Conservation (phyloP, 257 asterid species). For the Przewalskia tangutica region DNA sequence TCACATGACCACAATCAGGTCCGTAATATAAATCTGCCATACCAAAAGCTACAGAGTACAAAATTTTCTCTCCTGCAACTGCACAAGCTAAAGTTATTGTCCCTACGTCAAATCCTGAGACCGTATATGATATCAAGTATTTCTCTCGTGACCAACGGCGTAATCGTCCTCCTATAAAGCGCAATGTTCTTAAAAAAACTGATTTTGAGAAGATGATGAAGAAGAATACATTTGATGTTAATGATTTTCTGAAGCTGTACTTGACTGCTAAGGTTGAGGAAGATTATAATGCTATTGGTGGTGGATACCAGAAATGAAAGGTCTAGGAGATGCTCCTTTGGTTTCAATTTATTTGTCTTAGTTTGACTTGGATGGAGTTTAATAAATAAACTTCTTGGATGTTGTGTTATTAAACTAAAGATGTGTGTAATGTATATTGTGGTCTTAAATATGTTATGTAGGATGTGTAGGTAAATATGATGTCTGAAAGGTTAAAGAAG, state of each 20-base stretch:
- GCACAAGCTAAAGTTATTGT: conserved; percentile 44
- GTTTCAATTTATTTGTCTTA: too few relatives aligned
- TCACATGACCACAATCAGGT: conserved; percentile 58
- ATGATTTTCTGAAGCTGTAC: conserved; percentile 64
- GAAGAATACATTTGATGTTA: conserved; percentile 48
- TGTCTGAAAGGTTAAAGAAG: too few relatives aligned
- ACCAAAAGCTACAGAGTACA: conserved; percentile 83
- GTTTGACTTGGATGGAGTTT: too few relatives aligned
- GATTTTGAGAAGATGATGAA: conserved; percentile 70
- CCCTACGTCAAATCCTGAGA: conserved; percentile 72
- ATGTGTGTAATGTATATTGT: too few relatives aligned
- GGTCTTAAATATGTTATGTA: too few relatives aligned
- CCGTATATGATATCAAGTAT: conserved; percentile 88
- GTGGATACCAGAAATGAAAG: conserved; percentile 60
- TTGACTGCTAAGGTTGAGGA: conserved; percentile 48
- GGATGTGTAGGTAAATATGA: too few relatives aligned
- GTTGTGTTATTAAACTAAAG: too few relatives aligned
- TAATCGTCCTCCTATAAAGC: conserved; percentile 69
- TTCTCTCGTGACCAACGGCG: conserved; percentile 85
- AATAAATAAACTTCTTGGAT: too few relatives aligned
- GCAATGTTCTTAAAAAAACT: conserved; percentile 60
- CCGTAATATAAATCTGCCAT: conserved; percentile 50
- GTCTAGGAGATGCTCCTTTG: conserved; percentile 8
- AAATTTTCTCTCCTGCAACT: conserved; percentile 73
- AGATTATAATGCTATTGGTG: conserved; percentile 59